Conservation (phyloP, 345 rosid genomes). For the Citrus medica region DNA sequence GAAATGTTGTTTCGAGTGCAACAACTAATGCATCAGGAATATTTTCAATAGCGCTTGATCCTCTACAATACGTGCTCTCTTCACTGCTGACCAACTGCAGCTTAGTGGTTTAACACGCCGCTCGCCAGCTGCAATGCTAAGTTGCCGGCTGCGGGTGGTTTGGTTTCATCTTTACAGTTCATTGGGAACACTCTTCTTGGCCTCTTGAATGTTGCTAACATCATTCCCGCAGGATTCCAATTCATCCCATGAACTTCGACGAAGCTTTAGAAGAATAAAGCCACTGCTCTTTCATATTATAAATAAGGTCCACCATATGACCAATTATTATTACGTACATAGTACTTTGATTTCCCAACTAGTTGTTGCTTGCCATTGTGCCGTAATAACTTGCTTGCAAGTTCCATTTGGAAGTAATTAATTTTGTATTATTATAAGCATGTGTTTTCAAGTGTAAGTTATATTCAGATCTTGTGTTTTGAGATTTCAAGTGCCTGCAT, state of each 20-base stretch:
- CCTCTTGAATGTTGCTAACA: conserved; percentile 31
- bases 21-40: conserved; percentile 39
- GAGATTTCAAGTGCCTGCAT: no score
- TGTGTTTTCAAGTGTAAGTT: background rate
- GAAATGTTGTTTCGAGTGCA: conserved; percentile 37
- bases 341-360: background rate
- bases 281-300: background rate
- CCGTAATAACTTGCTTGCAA: background rate
- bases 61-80: conserved; percentile 36
- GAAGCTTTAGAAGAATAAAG: background rate
- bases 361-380: background rate
- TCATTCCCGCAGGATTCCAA: conserved; percentile 45
- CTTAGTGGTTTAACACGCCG: conserved; percentile 49
- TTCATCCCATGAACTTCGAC: conserved; percentile 8
- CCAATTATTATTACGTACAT: background rate
- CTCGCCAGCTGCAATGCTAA: conserved; percentile 51
- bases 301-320: background rate
- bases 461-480: no score
- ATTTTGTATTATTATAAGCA: background rate
- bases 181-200: conserved; percentile 41
- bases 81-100: conserved; percentile 37
- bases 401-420: background rate
- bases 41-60: conserved; percentile 38
- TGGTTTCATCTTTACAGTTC: conserved; percentile 40
- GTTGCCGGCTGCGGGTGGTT: conserved; percentile 35